Conservation (phyloP, 1,284 basidiomycete species). For the Trametes sp. region DNA sequence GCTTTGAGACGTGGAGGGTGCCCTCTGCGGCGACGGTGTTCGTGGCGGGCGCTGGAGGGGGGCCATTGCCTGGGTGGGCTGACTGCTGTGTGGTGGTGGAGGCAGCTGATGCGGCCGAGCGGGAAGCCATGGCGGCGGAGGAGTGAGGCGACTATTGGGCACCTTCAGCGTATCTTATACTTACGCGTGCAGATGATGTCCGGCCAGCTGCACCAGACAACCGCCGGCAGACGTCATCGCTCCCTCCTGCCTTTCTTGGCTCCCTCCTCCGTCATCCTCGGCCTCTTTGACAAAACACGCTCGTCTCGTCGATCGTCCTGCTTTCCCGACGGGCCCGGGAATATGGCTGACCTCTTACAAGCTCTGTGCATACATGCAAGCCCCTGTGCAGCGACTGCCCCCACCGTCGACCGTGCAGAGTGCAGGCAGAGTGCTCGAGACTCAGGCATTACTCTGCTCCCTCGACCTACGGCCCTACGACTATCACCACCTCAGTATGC, state of each 20-base stretch:
- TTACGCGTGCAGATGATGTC: background rate
- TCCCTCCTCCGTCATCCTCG: background rate
- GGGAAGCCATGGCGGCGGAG: slow-evolving; percentile 26
- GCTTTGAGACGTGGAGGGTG: slow-evolving; percentile 77
- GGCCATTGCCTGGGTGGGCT: background rate
- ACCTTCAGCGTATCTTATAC: too few relatives aligned
- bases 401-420: too few relatives aligned
- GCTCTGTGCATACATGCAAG: too few relatives aligned
- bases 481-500: too few relatives aligned
- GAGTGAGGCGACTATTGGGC: background rate
- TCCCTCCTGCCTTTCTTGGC: background rate
- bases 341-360: too few relatives aligned
- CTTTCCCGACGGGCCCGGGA: too few relatives aligned
- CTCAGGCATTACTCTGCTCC: too few relatives aligned
- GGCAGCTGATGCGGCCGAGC: slow-evolving; percentile 7
- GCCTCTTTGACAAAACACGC: background rate
- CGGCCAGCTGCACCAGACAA: background rate
- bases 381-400: too few relatives aligned
- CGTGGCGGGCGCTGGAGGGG: background rate
- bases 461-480: too few relatives aligned
- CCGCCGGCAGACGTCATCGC: background rate
- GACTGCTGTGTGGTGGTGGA: slow-evolving; percentile 3
- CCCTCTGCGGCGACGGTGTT: slow-evolving; percentile 56
- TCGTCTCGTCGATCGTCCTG: background rate
- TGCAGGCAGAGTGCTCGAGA: too few relatives aligned